These are phyloP conservation scores for Lasiosphaeris hirsuta DNA, from an alignment of 495 filamentous ascomycete species.

Conservation along the genomic window DNA sequence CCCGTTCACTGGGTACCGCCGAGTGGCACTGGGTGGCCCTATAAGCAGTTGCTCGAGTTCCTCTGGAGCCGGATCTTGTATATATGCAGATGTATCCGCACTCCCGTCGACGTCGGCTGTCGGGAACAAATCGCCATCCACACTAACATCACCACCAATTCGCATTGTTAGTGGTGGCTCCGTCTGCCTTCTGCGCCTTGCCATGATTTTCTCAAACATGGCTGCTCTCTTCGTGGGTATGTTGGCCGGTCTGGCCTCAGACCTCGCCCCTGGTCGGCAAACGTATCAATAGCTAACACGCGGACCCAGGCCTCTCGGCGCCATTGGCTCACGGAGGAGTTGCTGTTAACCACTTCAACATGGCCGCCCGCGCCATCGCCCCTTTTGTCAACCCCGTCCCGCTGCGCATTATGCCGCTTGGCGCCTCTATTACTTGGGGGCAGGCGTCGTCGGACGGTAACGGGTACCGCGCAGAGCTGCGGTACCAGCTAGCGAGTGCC, in stretches of 20 bases:
- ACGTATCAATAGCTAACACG: background rate
- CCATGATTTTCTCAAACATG: constrained; percentile 16
- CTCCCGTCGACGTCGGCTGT: background rate
- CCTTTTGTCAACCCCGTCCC: constrained; percentile 24
- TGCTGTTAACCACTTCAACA: constrained; percentile 20
- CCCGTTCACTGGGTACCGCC: background rate
- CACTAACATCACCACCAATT: background rate
- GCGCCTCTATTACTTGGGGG: constrained; percentile 55
- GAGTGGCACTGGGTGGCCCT: background rate
- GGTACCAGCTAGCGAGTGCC: constrained; percentile 22
- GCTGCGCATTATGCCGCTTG: constrained; percentile 52
- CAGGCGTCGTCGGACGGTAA: constrained; percentile 34
- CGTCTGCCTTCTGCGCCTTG: background rate
- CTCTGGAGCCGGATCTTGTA: background rate
- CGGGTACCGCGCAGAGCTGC: constrained; percentile 35
- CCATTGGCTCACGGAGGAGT: constrained; percentile 24
- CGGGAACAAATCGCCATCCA: background rate
- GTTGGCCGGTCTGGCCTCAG: constrained; percentile 1
- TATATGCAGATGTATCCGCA: constrained; percentile 8
- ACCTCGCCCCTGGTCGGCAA: background rate
- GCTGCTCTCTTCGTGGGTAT: constrained; percentile 11
- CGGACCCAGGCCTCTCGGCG: constrained; percentile 21
- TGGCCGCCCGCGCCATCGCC: constrained; percentile 8
- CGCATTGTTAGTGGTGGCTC: background rate
- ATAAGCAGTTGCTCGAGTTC: background rate